phyloP scores from a whole-genome alignment of 1,284 basidiomycete species.

The Trichosporon sp. region DNA sequence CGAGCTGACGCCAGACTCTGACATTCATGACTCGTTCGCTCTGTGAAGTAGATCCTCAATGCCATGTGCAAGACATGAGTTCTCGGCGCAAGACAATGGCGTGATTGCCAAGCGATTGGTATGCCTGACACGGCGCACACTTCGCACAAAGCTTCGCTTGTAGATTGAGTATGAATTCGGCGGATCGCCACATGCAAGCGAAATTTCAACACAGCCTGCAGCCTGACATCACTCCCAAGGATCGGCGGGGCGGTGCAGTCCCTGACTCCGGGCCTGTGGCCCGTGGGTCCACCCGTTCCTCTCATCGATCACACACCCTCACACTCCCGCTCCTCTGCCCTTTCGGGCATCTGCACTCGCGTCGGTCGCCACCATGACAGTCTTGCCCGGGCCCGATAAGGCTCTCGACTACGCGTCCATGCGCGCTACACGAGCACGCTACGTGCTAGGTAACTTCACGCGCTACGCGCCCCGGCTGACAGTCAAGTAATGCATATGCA shows the following conservation, averaged over 20 bases:
- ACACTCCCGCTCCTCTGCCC: no score
- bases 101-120: no score
- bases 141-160: not conserved
- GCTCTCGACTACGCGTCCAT: not conserved
- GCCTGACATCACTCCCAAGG: not conserved
- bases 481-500: conserved; percentile 21
- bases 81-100: no score
- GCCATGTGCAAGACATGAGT: no score
- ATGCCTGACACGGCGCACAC: no score
- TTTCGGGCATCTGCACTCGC: no score
- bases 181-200: not conserved
- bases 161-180: not conserved
- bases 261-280: not conserved
- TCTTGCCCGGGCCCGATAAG: no score
- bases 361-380: no score
- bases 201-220: not conserved
- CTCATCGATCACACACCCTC: not conserved
- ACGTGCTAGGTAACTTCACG: not conserved
- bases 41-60: not conserved
- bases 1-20: conserved; percentile 9
- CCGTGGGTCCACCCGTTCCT: not conserved
- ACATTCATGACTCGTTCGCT: not conserved
- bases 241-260: not conserved
- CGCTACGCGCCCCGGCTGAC: not conserved
- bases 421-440: not conserved